Evolutionary conservation across 2,329 filamentous ascomycete species (phyloP).

Genomic region (Sporothrix luriei): DNA sequence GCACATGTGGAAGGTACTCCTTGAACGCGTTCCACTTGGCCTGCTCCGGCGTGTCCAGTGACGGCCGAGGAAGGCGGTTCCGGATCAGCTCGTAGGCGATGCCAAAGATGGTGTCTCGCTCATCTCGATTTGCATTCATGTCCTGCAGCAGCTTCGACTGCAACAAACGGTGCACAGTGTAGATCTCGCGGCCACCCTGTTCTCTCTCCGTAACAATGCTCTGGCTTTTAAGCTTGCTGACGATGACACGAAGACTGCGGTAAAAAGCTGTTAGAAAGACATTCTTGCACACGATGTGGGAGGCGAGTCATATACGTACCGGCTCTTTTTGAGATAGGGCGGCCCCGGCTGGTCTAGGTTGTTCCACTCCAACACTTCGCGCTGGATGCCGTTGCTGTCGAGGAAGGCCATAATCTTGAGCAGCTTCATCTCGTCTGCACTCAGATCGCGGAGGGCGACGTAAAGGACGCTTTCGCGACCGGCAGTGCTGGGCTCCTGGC

Average conservation of each 20-base stretch:
- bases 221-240: slow-evolving; percentile 34
- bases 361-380: slow-evolving; percentile 33
- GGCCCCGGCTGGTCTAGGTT: slow-evolving; percentile 29
- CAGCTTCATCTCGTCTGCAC: slow-evolving; percentile 32
- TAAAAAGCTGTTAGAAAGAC: neutral
- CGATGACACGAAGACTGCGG: slow-evolving; percentile 30
- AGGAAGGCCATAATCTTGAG: slow-evolving; percentile 35
- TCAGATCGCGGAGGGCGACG: slow-evolving; percentile 32
- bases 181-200: slow-evolving; percentile 31
- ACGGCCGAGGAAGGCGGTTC: slow-evolving; percentile 32
- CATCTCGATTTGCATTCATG: slow-evolving; percentile 29
- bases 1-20: slow-evolving; percentile 34
- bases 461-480: slow-evolving; percentile 29
- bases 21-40: slow-evolving; percentile 33
- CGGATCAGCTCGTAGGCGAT: slow-evolving; percentile 34
- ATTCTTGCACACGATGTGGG: neutral
- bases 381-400: slow-evolving; percentile 34
- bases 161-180: slow-evolving; percentile 33
- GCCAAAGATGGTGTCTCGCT: slow-evolving; percentile 33
- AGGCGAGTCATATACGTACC: neutral
- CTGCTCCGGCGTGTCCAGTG: slow-evolving; percentile 34
- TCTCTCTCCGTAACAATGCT: slow-evolving; percentile 30
- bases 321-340: slow-evolving; percentile 27
- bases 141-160: slow-evolving; percentile 31
- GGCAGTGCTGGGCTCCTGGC: neutral